Evolutionary conservation across 192 early-diverging fungal genomes (phyloP).

Genomic region (Coemansia reversa): DNA sequence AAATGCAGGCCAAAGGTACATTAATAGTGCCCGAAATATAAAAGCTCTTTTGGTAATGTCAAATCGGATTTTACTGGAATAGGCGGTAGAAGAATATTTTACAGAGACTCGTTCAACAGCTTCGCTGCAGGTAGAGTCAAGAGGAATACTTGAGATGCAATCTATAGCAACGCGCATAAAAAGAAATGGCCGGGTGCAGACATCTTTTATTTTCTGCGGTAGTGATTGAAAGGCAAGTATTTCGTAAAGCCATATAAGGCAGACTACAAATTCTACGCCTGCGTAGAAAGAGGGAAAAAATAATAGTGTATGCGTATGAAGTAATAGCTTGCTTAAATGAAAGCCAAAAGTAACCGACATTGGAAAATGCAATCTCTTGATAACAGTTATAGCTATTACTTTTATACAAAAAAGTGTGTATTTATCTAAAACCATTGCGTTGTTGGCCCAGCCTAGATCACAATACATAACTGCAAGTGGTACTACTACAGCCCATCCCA

Average conservation of each 20-base stretch:
- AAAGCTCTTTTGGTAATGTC: neutral
- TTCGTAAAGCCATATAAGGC: neutral
- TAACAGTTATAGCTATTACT: neutral
- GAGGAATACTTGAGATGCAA: neutral
- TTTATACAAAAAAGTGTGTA: neutral
- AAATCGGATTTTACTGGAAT: neutral
- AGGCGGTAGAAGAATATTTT: neutral
- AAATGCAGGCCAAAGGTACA: conserved; percentile 1
- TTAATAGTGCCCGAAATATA: conserved; percentile 11
- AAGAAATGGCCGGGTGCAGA: neutral
- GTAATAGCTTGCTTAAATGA: conserved; percentile 2
- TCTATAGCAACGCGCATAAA: neutral
- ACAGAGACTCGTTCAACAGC: neutral
- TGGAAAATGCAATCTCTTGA: neutral
- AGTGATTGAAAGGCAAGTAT: neutral
- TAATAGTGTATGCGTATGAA: neutral
- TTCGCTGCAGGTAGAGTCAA: neutral
- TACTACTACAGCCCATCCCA: neutral
- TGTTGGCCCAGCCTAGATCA: neutral
- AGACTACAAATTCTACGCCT: neutral
- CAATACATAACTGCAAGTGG: neutral
- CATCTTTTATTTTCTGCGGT: neutral
- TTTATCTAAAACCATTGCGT: neutral
- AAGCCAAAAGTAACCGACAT: neutral
- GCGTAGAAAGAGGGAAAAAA: neutral